phyloP scores from a whole-genome alignment of 2,329 filamentous ascomycete species.

The Fusarium palustre region DNA sequence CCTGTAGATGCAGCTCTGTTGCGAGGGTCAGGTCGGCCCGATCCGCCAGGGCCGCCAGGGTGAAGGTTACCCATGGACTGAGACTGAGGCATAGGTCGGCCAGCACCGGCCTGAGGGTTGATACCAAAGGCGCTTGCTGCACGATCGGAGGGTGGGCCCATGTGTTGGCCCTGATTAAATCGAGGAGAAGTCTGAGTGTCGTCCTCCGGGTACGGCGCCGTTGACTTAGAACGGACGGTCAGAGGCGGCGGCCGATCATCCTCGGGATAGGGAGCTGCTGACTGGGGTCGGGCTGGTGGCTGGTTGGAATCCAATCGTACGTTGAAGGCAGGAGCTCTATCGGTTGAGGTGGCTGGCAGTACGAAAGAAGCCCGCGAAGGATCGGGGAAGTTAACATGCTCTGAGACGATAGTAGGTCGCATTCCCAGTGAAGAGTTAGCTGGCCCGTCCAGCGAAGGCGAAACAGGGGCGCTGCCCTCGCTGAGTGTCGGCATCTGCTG shows the following conservation, averaged over 20 bases:
- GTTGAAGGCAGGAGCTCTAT: conserved; percentile 63
- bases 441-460: conserved; percentile 44
- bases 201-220: conserved; percentile 77
- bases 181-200: conserved; percentile 57
- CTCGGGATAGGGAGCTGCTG: conserved; percentile 76
- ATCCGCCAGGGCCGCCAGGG: conserved; percentile 50
- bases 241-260: conserved; percentile 71
- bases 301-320: conserved; percentile 59
- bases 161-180: conserved; percentile 61
- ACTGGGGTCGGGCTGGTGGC: conserved; percentile 59
- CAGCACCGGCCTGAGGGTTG: conserved; percentile 56
- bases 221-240: conserved; percentile 58
- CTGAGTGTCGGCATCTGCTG: conserved; percentile 62
- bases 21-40: conserved; percentile 55
- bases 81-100: conserved; percentile 55
- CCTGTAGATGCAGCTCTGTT: conserved; percentile 59
- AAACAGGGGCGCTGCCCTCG: conserved; percentile 55
- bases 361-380: conserved; percentile 57
- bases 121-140: conserved; percentile 67
- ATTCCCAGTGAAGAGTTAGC: conserved; percentile 55
- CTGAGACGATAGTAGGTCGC: conserved; percentile 54
- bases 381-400: conserved; percentile 60
- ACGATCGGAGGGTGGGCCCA: conserved; percentile 62
- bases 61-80: conserved; percentile 62
- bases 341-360: conserved; percentile 42